Conservation (phyloP, 2,329 filamentous ascomycete species). For the Talaromyces pinophilus region DNA sequence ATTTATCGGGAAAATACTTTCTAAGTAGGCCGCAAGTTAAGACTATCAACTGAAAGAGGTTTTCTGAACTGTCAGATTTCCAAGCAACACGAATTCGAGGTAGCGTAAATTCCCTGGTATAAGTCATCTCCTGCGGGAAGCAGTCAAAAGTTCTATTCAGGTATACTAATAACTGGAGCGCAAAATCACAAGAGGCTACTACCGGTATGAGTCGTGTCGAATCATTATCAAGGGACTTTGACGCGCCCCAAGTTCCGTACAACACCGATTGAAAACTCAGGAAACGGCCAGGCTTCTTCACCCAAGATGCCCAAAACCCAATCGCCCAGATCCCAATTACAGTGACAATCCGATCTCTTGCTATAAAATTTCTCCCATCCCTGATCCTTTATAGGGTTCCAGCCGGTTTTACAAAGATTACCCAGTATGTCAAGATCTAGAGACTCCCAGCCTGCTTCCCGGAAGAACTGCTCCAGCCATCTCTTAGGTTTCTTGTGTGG, state of each 20-base stretch:
- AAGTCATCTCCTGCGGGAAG: background rate
- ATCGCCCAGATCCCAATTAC: background rate
- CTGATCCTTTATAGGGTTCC: too few relatives aligned
- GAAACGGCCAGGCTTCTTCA: background rate
- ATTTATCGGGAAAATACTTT: background rate
- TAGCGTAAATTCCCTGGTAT: background rate
- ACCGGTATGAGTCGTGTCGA: background rate
- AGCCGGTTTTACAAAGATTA: background rate
- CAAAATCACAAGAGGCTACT: too few relatives aligned
- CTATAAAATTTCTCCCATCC: too few relatives aligned
- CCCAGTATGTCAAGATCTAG: background rate
- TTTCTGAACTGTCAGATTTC: background rate
- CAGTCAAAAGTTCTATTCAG: too few relatives aligned
- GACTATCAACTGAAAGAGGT: background rate
- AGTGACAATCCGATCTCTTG: background rate
- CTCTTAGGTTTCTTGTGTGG: background rate
- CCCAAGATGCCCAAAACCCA: background rate
- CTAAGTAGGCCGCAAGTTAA: background rate
- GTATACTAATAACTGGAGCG: too few relatives aligned
- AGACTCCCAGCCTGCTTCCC: background rate
- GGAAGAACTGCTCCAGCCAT: background rate
- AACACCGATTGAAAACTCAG: background rate
- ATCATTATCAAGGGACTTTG: background rate
- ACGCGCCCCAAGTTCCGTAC: background rate
- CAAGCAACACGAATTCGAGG: background rate